Conservation (phyloP, 257 asterid genomes). For the Mentha longifolia region DNA sequence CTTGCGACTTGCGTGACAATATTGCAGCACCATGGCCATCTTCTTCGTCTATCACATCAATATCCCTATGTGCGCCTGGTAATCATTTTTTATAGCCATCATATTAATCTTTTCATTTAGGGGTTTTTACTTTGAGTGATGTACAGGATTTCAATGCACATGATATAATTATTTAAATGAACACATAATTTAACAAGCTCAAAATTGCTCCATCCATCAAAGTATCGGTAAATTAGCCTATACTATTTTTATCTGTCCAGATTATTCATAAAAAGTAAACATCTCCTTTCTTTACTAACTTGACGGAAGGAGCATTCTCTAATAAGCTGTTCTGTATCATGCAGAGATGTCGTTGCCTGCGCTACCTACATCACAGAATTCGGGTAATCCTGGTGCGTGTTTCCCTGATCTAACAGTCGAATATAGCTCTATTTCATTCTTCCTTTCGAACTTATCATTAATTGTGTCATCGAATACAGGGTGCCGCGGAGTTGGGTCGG, state of each 20-base stretch:
- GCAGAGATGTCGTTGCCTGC: conserved; percentile 99
- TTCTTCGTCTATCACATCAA: conserved; percentile 72
- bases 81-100: conserved; percentile 32
- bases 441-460: conserved; percentile 25
- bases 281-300: not conserved
- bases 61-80: conserved; percentile 99
- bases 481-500: conserved; percentile 42
- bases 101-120: not conserved
- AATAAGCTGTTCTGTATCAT: conserved; percentile 36
- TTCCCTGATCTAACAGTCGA: conserved; percentile 9
- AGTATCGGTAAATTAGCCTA: not conserved
- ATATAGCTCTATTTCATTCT: conserved; percentile 3
- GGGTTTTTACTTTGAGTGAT: not conserved
- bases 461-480: conserved; percentile 48
- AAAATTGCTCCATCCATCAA: not conserved
- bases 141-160: not conserved
- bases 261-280: not conserved
- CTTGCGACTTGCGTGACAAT: conserved; percentile 88
- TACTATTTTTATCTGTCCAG: not conserved
- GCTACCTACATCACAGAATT: conserved; percentile 72
- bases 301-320: conserved; percentile 15
- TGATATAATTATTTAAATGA: not conserved
- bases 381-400: conserved; percentile 61
- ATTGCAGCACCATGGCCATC: conserved; percentile 99
- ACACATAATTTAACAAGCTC: not conserved